phyloP scores from a whole-genome alignment of 2,329 filamentous ascomycete genomes.

The Myriosclerotinia curreyana region DNA sequence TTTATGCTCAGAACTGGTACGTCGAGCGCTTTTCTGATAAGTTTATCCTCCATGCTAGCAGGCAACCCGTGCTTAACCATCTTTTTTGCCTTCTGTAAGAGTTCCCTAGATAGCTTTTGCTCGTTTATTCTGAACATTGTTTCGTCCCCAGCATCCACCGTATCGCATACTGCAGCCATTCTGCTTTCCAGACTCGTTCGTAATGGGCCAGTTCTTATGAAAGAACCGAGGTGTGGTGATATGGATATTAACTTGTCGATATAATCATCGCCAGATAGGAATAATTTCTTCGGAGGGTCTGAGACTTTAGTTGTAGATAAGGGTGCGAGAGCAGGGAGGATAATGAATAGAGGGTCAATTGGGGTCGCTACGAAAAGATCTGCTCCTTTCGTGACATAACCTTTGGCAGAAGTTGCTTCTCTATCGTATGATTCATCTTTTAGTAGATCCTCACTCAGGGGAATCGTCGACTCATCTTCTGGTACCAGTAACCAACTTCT shows the following conservation, averaged over 20 bases:
- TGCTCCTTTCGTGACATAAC: constrained; percentile 62
- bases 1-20: constrained; percentile 69
- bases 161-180: constrained; percentile 73
- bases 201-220: constrained; percentile 49
- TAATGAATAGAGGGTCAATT: constrained; percentile 79
- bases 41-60: constrained; percentile 78
- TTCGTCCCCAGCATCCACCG: constrained; percentile 78
- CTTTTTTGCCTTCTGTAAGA: constrained; percentile 68
- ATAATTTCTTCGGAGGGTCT: constrained; percentile 56
- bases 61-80: constrained; percentile 68
- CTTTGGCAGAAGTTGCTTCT: constrained; percentile 35
- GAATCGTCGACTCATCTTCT: constrained; percentile 20
- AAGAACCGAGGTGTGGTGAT: constrained; percentile 56
- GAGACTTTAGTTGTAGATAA: constrained; percentile 43
- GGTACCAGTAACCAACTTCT: constrained; percentile 58
- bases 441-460: constrained; percentile 28
- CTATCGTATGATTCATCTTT: constrained; percentile 27
- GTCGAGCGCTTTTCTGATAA: constrained; percentile 73
- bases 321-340: constrained; percentile 67
- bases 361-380: constrained; percentile 81
- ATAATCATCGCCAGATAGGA: constrained; percentile 69
- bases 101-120: constrained; percentile 61
- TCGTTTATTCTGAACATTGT: constrained; percentile 78
- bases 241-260: constrained; percentile 58
- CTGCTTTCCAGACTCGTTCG: constrained; percentile 58